Conservation (phyloP, 108 stramenopile genomes). For the Cyclostephanos tholiformis region DNA sequence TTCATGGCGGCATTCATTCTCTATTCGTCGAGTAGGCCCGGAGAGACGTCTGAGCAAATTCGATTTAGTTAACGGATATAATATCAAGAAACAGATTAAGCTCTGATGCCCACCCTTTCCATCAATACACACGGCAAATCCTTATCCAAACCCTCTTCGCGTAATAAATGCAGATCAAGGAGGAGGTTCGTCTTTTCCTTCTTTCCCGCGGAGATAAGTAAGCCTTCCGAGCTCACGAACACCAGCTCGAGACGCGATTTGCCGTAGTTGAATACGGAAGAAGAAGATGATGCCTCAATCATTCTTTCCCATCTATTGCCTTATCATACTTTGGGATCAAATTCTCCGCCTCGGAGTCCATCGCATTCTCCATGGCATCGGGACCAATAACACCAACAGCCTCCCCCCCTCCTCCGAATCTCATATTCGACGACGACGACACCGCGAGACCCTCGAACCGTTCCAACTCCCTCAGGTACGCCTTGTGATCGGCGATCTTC, state of each 20-base stretch:
- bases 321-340: conserved; percentile 8
- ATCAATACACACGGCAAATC: not conserved
- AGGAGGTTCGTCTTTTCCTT: too few relatives aligned
- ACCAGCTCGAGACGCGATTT: too few relatives aligned
- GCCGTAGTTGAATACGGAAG: too few relatives aligned
- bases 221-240: too few relatives aligned
- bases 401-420: not conserved
- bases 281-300: not conserved
- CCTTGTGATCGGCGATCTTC: conserved; percentile 57
- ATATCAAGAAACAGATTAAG: not conserved
- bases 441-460: conserved; percentile 31
- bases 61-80: not conserved
- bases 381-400: not conserved
- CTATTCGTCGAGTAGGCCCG: conserved; percentile 17
- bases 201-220: too few relatives aligned
- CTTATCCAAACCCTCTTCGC: too few relatives aligned
- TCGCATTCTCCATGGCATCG: conserved; percentile 38
- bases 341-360: conserved; percentile 41
- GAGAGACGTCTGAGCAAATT: not conserved
- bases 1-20: conserved; percentile 34
- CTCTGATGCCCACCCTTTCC: not conserved
- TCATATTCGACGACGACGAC: conserved; percentile 15
- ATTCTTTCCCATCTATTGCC: not conserved
- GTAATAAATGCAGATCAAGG: too few relatives aligned
- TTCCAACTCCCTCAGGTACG: conserved; percentile 42